Base-by-base conservation (phyloP, 2,329 filamentous ascomycete genomes). In the Aspergillus sp. region DNA sequence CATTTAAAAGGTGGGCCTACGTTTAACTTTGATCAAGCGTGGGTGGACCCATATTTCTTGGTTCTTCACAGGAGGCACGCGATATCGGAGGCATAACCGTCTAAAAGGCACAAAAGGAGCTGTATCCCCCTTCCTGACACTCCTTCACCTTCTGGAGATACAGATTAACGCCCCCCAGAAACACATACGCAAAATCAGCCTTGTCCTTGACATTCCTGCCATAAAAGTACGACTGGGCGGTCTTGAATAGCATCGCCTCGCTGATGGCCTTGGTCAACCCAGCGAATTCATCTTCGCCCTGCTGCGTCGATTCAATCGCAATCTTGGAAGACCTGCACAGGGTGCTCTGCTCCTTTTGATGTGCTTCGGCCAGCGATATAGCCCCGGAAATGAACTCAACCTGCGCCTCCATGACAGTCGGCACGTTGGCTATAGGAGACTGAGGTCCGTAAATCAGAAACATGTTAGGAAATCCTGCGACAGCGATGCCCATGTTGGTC, bases 401-500 rank as follows among this genome's bases (percentile, higher is more conserved):
- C 12, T 72, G 66, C 1, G 56, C 55, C 55, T 77, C 75, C 19
- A 72, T 64, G 1, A 64, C 57, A 0, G 66, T 64, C 14, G 72
- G 73, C 12, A 70, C 55, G 49, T 75, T 77, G 11, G 62, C 60
- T 54, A 76, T 74, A 0, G 70, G 71, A 7, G 68, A 68, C 37
- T 75, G 66, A 0, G 77, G 77, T 0, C 77, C 77, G 3, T 61
- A 54, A 12, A 78, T 64, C 64, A 76, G 72, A 59, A 81, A 76
- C 57, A 81, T 64, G 56, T 81, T 81, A 0, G 79, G 80, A 55
- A 78, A 80, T 1, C 71, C 66, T 1, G 70, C 57, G 1, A 27
- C 35, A 6, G 44, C 31, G 8, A 48, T 12, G 1, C 33, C 33
- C 21, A 40, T 9, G 12, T 39, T 48, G 0, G 74, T 68, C 11